Evolutionary conservation across 345 rosid species (phyloP).

Genomic region (Gossypium longicalyx): DNA sequence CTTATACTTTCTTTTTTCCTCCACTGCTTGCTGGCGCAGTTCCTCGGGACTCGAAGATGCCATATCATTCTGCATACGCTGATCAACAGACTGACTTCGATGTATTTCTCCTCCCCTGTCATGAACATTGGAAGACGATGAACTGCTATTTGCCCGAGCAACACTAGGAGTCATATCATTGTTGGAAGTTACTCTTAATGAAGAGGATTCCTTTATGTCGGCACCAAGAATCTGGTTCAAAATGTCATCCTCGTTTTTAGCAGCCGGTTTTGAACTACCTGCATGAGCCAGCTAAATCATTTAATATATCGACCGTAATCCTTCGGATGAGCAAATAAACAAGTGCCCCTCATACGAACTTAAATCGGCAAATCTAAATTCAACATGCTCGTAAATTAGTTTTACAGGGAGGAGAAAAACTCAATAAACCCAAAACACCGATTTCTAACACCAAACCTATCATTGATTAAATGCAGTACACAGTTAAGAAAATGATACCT

Average conservation of each 20-base stretch:
- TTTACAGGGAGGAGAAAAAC: background rate
- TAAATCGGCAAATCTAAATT: background rate
- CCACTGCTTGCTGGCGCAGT: constrained; percentile 64
- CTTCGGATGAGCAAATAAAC: background rate
- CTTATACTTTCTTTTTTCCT: constrained; percentile 69
- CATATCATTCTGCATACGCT: constrained; percentile 22
- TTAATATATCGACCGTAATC: background rate
- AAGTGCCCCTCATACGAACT: background rate
- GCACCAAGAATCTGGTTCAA: constrained; percentile 62
- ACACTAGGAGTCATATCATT: constrained; percentile 24
- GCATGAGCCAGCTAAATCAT: constrained; percentile 19
- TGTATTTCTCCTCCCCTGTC: constrained; percentile 27
- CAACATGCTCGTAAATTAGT: background rate
- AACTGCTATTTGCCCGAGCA: constrained; percentile 40
- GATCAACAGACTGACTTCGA: constrained; percentile 29
- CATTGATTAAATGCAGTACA: background rate
- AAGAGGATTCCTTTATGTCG: constrained; percentile 44
- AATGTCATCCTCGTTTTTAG: constrained; percentile 60
- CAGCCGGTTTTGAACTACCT: constrained; percentile 45
- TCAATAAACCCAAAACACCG: background rate
- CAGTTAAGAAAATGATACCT: constrained; percentile 42
- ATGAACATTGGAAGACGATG: constrained; percentile 30
- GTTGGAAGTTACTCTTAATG: constrained; percentile 31
- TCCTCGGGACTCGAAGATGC: constrained; percentile 53
- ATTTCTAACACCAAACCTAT: background rate